Evolutionary conservation across 306 rosid species (phyloP).

Genomic region (Myrica gale): DNA sequence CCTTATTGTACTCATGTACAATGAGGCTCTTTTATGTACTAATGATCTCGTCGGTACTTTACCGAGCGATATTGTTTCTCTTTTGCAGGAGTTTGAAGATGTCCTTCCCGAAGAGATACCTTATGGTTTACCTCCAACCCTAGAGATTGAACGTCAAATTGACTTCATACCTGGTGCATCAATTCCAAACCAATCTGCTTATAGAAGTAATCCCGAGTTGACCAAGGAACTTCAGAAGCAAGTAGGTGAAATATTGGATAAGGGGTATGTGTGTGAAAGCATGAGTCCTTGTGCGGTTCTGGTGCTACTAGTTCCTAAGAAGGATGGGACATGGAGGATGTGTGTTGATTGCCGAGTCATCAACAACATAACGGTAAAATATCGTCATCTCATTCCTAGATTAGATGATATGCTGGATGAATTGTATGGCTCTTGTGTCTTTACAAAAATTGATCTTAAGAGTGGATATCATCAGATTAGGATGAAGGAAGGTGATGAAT

Average conservation of each 20-base stretch:
- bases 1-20: no score
- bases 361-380: neutral
- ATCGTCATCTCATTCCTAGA: neutral
- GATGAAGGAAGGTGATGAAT: no score
- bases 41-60: neutral
- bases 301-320: neutral
- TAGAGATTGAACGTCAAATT: neutral
- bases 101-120: neutral
- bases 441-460: no score
- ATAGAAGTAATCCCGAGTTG: neutral
- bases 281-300: neutral
- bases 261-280: neutral
- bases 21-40: neutral
- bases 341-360: neutral
- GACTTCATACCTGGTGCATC: constrained; percentile 4
- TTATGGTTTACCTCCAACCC: neutral
- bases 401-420: no score
- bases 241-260: neutral
- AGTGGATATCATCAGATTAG: no score
- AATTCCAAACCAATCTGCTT: neutral
- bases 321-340: neutral
- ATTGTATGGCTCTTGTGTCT: no score
- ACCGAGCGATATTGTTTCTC: neutral
- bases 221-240: neutral
- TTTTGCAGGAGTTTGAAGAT: constrained; percentile 18